Evolutionary conservation across 352 stramenopile genomes (phyloP).

Genomic region (Pilasporangium apinafurcum): DNA sequence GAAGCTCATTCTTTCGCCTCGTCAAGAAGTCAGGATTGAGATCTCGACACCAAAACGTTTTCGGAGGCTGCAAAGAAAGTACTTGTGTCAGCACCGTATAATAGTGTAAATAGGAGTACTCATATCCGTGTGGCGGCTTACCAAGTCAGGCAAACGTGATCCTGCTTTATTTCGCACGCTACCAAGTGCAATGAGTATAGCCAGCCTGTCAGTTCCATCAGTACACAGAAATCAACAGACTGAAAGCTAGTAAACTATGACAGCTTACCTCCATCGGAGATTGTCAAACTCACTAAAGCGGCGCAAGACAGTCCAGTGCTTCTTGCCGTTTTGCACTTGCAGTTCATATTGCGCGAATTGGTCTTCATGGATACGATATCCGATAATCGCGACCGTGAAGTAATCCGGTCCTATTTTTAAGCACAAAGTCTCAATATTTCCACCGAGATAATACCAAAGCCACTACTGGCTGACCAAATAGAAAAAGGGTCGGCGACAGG

Average conservation of each 20-base stretch:
- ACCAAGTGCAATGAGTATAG: too few relatives aligned
- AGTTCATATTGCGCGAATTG: conserved; percentile 61
- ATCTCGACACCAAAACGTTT: conserved; percentile 68
- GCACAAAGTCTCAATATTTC: not conserved
- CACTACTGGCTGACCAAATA: not conserved
- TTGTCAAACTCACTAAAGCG: conserved; percentile 72
- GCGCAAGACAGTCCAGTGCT: conserved; percentile 57
- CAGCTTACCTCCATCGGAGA: conserved; percentile 33
- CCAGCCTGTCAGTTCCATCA: too few relatives aligned
- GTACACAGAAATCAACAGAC: not conserved
- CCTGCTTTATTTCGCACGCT: conserved; percentile 43
- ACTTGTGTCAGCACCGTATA: too few relatives aligned
- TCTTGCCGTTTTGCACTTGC: conserved; percentile 60
- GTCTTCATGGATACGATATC: conserved; percentile 35
- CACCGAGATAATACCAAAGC: not conserved
- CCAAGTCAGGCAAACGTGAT: conserved; percentile 33
- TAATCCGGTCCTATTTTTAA: conserved; percentile 47
- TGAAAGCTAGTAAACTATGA: not conserved
- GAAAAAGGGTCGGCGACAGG: not conserved
- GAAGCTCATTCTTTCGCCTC: conserved; percentile 40
- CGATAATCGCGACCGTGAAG: conserved; percentile 63
- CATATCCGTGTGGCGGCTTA: not conserved
- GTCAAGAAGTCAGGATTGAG: conserved; percentile 64
- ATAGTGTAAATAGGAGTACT: not conserved
- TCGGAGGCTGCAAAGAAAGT: conserved; percentile 27